Conservation (phyloP, 352 stramenopile genomes). For the Phytophthora megakarya region DNA sequence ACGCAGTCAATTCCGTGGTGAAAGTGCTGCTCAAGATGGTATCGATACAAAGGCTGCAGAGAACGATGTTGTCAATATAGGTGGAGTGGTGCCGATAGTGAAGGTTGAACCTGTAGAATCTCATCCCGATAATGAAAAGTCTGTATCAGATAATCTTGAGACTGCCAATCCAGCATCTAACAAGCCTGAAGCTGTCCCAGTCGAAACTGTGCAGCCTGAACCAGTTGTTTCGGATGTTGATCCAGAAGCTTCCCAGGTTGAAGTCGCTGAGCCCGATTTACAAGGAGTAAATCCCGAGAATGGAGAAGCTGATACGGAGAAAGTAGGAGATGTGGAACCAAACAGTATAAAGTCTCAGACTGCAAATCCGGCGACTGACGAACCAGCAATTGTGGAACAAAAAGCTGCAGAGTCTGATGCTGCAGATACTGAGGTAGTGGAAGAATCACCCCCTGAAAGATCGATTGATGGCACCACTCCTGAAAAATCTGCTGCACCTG, state of each 20-base stretch:
- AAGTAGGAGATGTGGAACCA: background rate
- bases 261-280: background rate
- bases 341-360: too few species aligned
- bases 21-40: background rate
- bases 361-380: background rate
- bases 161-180: background rate
- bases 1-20: background rate
- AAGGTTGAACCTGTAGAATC: background rate
- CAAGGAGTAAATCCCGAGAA: background rate
- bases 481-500: background rate
- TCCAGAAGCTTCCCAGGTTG: background rate
- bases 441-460: background rate
- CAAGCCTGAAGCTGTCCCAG: background rate
- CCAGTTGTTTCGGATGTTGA: background rate
- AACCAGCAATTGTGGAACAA: background rate
- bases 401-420: background rate
- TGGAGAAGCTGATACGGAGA: background rate
- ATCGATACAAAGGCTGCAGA: background rate
- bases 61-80: background rate
- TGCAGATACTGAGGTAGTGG: constrained; percentile 1
- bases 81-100: background rate
- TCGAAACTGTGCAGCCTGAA: background rate
- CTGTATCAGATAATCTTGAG: background rate
- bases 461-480: background rate
- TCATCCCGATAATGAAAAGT: background rate